Percentiles rank a stretch among this genome's conserved stretches.
These are phyloP conservation scores for Ophiocytium majus DNA, from an alignment of 352 stramenopile genomes.

Conservation along the genomic window DNA sequence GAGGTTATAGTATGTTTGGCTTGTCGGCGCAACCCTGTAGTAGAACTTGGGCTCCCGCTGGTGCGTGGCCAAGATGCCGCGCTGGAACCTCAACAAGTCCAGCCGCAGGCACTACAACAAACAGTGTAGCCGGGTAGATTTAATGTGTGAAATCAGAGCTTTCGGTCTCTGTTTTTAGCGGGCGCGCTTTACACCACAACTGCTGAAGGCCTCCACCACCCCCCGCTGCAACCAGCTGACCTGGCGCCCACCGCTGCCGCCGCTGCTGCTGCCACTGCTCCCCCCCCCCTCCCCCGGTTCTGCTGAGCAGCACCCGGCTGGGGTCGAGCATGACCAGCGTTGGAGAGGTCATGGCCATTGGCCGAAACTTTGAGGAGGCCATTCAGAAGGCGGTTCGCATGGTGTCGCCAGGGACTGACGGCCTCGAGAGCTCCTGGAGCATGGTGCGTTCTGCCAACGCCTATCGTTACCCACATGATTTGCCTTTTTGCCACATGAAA, in stretches of 20 bases:
- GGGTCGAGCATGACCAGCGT: conserved; percentile 92
- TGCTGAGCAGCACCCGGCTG: conserved; percentile 67
- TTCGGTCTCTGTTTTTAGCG: too few species aligned
- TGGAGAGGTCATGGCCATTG: conserved; percentile 94
- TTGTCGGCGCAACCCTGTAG: too few species aligned
- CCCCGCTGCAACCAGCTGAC: background rate
- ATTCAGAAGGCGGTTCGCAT: conserved; percentile 89
- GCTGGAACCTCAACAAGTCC: conserved; percentile 95
- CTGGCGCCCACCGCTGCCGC: background rate
- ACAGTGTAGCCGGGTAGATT: too few species aligned
- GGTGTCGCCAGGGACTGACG: conserved; percentile 73
- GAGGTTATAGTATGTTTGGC: too few species aligned
- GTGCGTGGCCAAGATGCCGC: conserved; percentile 89
- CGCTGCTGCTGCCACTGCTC: background rate
- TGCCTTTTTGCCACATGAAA: too few species aligned
- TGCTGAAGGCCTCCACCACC: too few species aligned
- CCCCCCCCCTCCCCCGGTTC: background rate
- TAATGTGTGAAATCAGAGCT: too few species aligned
- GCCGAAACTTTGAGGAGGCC: conserved; percentile 89
- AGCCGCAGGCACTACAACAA: too few species aligned
- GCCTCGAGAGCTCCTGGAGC: conserved; percentile 71
- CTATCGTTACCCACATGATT: too few species aligned
- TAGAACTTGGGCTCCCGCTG: too few species aligned
- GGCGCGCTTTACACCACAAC: too few species aligned
- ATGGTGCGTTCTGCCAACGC: too few species aligned